Base-by-base conservation (phyloP, 1,139 yeast species). In the Yamadazyma trypodendri region DNA sequence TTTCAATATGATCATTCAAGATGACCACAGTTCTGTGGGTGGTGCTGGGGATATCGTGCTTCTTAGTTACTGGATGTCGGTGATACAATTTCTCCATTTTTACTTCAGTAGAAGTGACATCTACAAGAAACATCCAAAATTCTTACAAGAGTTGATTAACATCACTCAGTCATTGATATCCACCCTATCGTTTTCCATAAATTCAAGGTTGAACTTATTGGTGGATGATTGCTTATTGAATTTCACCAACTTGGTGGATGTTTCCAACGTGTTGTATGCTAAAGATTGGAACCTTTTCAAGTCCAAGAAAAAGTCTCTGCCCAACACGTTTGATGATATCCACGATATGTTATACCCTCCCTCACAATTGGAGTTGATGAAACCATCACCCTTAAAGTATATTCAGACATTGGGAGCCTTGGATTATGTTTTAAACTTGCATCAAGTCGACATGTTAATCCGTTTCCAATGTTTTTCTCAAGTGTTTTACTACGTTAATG, bases 321-420 rank as follows among this genome's bases (percentile, higher is more conserved):
- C 48, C 3, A 65, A 56, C 43, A 71, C 78, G n/a, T 82, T 79
- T 52, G 89, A 84, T 44, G 89, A 81, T 48, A 81, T 84, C 29
- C 57, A 81, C 37, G 70, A 77, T 38, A 82, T 81, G 79, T 61
- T 84, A 37, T 84, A 79, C 46, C 92, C 92, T 9, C 94, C 94
- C 10, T 62, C 83, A 0, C 70, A 79, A 40, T 53, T 57, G 28
- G 90, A 88, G 42, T 51, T 68, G 42, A 69, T 69, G 73, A 82
- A 80, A 54, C 96, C 97, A 3, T 86, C 97, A 0, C 98, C 99
- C 0, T 67, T 90, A 37, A 82, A 80, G 50, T 75, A 90, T 39
- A 79, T 90, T 16, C 95, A 94, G 52, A 86, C 90, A 2, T 72
- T 92, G 42, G 94, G 96, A 17, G 96, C 97, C 0, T 71, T 92